Conservation (phyloP, 2,329 filamentous ascomycete species). For the Paecilomyces fulvus region DNA sequence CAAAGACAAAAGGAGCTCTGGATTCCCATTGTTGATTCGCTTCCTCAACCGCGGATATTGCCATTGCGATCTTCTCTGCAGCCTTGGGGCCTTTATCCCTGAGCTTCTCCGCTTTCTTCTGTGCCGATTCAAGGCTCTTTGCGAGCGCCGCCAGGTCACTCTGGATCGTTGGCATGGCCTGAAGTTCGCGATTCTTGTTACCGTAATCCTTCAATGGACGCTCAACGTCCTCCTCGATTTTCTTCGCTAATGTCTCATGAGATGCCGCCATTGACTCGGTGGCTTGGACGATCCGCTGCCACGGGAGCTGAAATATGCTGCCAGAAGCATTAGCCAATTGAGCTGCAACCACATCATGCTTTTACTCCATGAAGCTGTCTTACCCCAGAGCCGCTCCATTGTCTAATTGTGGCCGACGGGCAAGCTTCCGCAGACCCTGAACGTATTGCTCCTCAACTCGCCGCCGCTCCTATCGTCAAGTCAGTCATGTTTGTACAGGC, state of each 20-base stretch:
- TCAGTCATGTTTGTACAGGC: not conserved
- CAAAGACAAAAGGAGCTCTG: slow-evolving; percentile 89
- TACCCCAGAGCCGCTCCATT: slow-evolving; percentile 80
- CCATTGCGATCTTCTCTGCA: slow-evolving; percentile 67
- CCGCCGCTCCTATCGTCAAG: slow-evolving; percentile 65
- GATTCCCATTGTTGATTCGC: slow-evolving; percentile 85
- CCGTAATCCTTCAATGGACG: slow-evolving; percentile 69
- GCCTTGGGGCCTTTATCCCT: slow-evolving; percentile 66
- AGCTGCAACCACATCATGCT: not conserved
- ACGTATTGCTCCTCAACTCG: slow-evolving; percentile 88
- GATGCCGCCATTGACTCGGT: slow-evolving; percentile 74
- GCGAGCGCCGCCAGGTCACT: slow-evolving; percentile 72
- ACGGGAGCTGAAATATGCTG: slow-evolving; percentile 83
- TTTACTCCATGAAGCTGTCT: slow-evolving; percentile 20
- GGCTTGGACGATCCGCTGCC: slow-evolving; percentile 76
- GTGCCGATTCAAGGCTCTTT: slow-evolving; percentile 74
- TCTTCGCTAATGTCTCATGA: slow-evolving; percentile 69
- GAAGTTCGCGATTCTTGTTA: slow-evolving; percentile 63
- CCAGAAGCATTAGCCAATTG: slow-evolving; percentile 5
- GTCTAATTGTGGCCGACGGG: slow-evolving; percentile 65
- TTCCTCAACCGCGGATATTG: slow-evolving; percentile 63
- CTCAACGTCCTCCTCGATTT: slow-evolving; percentile 85
- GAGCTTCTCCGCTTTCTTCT: slow-evolving; percentile 78
- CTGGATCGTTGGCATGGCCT: slow-evolving; percentile 71
- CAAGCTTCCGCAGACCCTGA: slow-evolving; percentile 69